Base-by-base conservation (phyloP, 805 yeast genomes). In the Metschnikowia hibisci region DNA sequence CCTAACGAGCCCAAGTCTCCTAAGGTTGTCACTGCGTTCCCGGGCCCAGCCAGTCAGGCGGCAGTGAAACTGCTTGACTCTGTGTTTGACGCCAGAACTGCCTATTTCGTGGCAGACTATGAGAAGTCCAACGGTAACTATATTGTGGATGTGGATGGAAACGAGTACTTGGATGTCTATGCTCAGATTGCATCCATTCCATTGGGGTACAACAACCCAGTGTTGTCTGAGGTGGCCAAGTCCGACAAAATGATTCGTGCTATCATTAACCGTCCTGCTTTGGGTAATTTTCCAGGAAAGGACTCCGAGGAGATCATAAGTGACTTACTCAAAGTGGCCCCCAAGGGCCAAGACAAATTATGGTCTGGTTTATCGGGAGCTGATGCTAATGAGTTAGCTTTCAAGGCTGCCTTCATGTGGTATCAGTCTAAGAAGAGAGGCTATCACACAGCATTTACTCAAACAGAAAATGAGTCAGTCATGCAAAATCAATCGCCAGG, bases 401-500 rank as follows among this genome's bases (percentile, higher is more conserved):
- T 81, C 76, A 87, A 87, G 70, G 95, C 95, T 46, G 89, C 89
- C 14, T 87, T 86, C 64, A 79, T 87, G 70, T 85, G 83, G 74
- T 83, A 83, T 64, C 88, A 82, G 57, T 66, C 80, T 43, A 70
- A 76, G 58, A 73, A 74, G 67, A 81, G 95, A 66, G 87, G 90
- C 44, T 77, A 68, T 58, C 60, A 64, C 42, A 65, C 71, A n/a
- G 72, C 71, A 18, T 87, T 85, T 66, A 62, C 90, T 6, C 59
- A 63, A 9, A 87, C 82, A 59, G 97, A 90, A 67, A 76, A 78
- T 62, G 63, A 54, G 14, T 68, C 90, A 3, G 83, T 82, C 45
- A 90, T 90, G 97, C 69, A 76, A 51, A 88, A 88, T 65, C 69
- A 74, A 54, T 77, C 87, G 22, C 98, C 98, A 41, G 96, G 96